Conservation (phyloP, 2,329 filamentous ascomycete genomes). For the Paracoccidioides brasiliensis region DNA sequence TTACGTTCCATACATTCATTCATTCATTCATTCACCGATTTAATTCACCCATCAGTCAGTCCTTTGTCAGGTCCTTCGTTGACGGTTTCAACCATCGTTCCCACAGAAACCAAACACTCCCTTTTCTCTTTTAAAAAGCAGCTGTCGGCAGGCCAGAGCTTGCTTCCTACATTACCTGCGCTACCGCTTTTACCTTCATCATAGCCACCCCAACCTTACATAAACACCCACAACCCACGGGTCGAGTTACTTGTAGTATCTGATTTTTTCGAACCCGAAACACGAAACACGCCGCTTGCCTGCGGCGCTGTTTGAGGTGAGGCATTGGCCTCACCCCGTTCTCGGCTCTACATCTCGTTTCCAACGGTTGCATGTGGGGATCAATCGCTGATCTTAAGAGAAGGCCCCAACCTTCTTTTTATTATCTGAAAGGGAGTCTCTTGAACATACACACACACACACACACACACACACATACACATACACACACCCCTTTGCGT, state of each 20-base stretch:
- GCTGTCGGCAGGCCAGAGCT: no score
- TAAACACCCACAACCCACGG: neutral
- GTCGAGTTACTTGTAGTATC: neutral
- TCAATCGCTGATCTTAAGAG: neutral
- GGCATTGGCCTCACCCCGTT: neutral
- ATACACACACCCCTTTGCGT: neutral
- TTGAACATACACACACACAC: no score
- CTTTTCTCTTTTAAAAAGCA: neutral
- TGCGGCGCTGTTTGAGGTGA: neutral
- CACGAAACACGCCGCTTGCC: neutral
- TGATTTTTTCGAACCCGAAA: neutral
- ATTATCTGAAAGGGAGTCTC: no score
- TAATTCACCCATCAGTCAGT: no score
- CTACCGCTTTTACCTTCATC: no score
- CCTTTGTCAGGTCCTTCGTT: neutral
- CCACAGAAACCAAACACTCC: neutral
- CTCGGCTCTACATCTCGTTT: neutral
- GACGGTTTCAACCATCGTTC: neutral
- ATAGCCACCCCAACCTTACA: neutral
- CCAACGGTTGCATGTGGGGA: neutral
- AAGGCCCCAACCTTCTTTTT: neutral
- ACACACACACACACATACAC: neutral
- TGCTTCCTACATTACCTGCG: no score
- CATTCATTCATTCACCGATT: slow-evolving; percentile 1
- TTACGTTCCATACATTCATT: slow-evolving; percentile 1